phyloP scores from a whole-genome alignment of 305 asterid genomes.

The Solanum aculeatissimum region DNA sequence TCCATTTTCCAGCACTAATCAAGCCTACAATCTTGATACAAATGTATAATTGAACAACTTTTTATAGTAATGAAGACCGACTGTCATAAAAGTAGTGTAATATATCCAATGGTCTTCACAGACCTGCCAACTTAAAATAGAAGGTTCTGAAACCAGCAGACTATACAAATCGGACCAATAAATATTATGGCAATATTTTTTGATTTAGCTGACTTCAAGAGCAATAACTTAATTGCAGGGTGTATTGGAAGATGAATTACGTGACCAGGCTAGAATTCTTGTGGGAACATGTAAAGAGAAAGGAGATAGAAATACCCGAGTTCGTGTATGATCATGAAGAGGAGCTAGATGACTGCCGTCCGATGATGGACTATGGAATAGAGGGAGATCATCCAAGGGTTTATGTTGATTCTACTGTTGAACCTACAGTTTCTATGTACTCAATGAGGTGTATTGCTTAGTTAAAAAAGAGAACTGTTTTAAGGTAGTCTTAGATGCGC shows the following conservation, averaged over 20 bases:
- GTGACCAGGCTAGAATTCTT: slow-evolving; percentile 48
- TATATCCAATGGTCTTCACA: background rate
- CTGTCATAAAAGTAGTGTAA: background rate
- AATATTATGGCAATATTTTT: background rate
- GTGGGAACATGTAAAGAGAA: slow-evolving; percentile 56
- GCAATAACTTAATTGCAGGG: slow-evolving; percentile 9
- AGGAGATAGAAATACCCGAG: slow-evolving; percentile 62
- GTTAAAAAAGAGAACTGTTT: background rate
- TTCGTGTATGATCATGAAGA: slow-evolving; percentile 73
- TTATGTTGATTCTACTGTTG: slow-evolving; percentile 8
- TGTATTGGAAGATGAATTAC: slow-evolving; percentile 51
- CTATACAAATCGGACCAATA: background rate
- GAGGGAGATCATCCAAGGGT: slow-evolving; percentile 79
- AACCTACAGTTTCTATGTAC: slow-evolving; percentile 32
- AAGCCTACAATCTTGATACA: background rate
- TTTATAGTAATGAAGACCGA: background rate
- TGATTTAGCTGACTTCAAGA: background rate
- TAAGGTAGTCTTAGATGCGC: background rate
- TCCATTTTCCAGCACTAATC: background rate
- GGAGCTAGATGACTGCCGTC: slow-evolving; percentile 40
- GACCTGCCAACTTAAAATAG: background rate
- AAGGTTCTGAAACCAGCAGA: background rate
- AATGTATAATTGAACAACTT: background rate
- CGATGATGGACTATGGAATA: slow-evolving; percentile 50
- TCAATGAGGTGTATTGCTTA: slow-evolving; percentile 32